Evolutionary conservation across 1,284 basidiomycete species (phyloP).

Genomic region (Irpex sp.): DNA sequence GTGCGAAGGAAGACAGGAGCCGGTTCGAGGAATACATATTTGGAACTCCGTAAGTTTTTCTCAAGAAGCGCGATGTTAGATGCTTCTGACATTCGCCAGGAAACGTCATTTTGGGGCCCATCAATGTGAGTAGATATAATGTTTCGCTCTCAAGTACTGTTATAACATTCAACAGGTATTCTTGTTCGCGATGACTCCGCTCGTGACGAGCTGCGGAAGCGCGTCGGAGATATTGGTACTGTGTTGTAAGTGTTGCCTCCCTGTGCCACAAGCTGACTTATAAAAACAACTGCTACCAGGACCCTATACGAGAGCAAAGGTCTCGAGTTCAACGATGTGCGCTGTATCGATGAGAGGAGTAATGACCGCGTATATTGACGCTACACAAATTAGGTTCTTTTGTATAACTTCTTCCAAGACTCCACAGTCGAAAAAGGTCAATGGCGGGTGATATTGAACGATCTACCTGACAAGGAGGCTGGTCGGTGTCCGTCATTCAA

Average conservation of each 20-base stretch:
- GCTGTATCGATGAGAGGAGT: constrained; percentile 12
- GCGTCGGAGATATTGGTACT: constrained; percentile 58
- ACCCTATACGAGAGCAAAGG: constrained; percentile 76
- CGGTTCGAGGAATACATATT: constrained; percentile 58
- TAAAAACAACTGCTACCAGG: constrained; percentile 36
- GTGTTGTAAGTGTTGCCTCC: constrained; percentile 45
- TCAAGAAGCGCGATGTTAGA: too few species aligned
- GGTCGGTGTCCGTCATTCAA: constrained; percentile 41
- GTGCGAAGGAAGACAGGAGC: constrained; percentile 49
- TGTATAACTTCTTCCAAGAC: constrained; percentile 72
- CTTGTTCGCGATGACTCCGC: constrained; percentile 62
- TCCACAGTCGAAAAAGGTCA: constrained; percentile 45
- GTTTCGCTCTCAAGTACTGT: neutral
- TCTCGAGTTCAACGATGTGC: constrained; percentile 68
- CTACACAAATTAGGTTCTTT: constrained; percentile 45
- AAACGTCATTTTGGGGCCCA: constrained; percentile 57
- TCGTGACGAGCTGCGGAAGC: constrained; percentile 41
- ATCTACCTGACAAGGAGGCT: constrained; percentile 19
- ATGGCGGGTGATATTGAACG: constrained; percentile 60
- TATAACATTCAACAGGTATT: constrained; percentile 43
- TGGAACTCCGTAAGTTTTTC: constrained; percentile 40
- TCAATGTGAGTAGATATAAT: constrained; percentile 46
- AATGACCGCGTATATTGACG: too few species aligned
- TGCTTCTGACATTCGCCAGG: too few species aligned
- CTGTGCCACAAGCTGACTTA: neutral